Conservation (phyloP, 805 yeast species). For the Pichia heedii region DNA sequence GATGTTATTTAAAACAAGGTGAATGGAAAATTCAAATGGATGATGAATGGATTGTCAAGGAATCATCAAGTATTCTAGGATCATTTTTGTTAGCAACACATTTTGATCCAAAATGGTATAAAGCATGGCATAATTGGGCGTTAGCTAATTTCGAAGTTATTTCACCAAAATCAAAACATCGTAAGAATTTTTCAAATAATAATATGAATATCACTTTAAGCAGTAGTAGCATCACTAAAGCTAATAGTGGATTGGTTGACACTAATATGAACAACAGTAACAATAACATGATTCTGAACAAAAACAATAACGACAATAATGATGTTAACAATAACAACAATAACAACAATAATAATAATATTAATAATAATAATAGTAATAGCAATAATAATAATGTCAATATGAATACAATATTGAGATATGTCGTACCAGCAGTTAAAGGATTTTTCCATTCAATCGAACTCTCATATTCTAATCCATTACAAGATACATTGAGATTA, state of each 20-base stretch:
- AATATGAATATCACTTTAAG: not conserved
- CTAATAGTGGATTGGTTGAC: not conserved
- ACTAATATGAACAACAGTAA: not conserved
- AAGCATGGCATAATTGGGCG: constrained; percentile 99
- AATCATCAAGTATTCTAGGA: constrained; percentile 72
- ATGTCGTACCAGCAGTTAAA: constrained; percentile 91
- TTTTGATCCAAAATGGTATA: constrained; percentile 88
- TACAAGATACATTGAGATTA: constrained; percentile 86
- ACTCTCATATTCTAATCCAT: constrained; percentile 72
- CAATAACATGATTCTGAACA: not conserved
- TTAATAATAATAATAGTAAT: not conserved
- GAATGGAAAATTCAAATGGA: constrained; percentile 92
- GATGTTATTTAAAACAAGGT: constrained; percentile 95
- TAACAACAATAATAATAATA: not conserved
- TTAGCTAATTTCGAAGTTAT: constrained; percentile 94
- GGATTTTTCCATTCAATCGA: constrained; percentile 96
- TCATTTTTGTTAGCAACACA: constrained; percentile 91
- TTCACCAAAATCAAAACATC: constrained; percentile 37
- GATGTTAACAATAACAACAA: constrained; percentile 7
- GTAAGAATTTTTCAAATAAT: constrained; percentile 10
- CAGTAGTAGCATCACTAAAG: not conserved
- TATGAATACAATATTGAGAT: constrained; percentile 61
- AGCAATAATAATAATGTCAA: constrained; percentile 22
- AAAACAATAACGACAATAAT: constrained; percentile 4
- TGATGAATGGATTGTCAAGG: constrained; percentile 68